Conservation (phyloP, 371 early-diverging fungal genomes). For the Actinomortierella ambigua region DNA sequence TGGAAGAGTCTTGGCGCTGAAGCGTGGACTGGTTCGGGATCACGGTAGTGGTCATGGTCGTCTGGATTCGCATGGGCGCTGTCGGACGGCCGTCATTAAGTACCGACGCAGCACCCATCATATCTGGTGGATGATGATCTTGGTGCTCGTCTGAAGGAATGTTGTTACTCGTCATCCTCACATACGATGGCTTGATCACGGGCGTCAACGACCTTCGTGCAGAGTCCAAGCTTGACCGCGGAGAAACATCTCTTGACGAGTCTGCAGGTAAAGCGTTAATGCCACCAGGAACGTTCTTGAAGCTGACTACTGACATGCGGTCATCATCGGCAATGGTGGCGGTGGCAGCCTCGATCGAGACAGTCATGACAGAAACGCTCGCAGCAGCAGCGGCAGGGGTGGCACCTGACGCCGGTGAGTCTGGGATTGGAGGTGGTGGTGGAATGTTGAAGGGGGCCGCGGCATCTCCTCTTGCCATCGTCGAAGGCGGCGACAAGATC, state of each 20-base stretch:
- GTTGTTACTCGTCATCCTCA: conserved; percentile 14
- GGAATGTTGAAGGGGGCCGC: too few relatives aligned
- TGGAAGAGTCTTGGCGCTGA: conserved; percentile 20
- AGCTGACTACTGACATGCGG: conserved; percentile 38
- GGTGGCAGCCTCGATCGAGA: conserved; percentile 39
- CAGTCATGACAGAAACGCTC: conserved; percentile 29
- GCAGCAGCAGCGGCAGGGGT: conserved; percentile 9
- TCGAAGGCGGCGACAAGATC: too few relatives aligned
- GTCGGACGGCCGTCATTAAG: background rate
- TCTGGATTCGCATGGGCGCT: background rate
- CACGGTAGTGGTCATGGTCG: background rate
- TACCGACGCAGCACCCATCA: background rate
- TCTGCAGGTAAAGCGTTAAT: too few relatives aligned
- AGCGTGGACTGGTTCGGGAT: conserved; percentile 1
- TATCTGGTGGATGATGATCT: background rate
- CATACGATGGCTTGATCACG: conserved; percentile 17
- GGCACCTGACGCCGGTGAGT: conserved; percentile 12
- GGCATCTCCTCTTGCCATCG: too few relatives aligned
- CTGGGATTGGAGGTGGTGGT: conserved; percentile 25
- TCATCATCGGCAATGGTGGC: conserved; percentile 16
- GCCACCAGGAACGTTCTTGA: conserved; percentile 36
- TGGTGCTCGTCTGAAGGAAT: background rate
- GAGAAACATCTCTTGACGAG: too few relatives aligned
- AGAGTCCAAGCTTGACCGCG: too few relatives aligned
- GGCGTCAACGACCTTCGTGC: background rate